Percentiles rank a stretch among this genome's conserved stretches.
These are phyloP conservation scores for Salvia sclarea DNA, from an alignment of 305 asterid species.

Conservation along the genomic window DNA sequence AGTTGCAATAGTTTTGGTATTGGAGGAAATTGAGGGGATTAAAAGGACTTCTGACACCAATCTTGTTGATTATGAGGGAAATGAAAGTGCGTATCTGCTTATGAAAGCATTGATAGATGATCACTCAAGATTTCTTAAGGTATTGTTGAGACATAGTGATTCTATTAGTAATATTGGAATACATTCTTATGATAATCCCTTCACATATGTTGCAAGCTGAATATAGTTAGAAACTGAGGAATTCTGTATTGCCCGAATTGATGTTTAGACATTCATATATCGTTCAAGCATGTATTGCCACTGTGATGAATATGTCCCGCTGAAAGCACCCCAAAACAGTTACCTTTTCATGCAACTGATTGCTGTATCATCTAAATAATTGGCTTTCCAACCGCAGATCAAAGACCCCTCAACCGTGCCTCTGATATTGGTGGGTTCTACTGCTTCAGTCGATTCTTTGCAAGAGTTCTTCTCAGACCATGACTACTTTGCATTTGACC, in stretches of 20 bases:
- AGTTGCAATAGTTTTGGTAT: conserved; percentile 57
- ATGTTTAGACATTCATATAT: conserved; percentile 10
- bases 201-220: neutral
- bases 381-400: conserved; percentile 50
- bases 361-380: conserved; percentile 34
- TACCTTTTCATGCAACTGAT: conserved; percentile 21
- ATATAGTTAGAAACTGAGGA: neutral
- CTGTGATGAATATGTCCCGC: neutral
- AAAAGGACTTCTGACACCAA: conserved; percentile 31
- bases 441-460: conserved; percentile 51
- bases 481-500: conserved; percentile 69
- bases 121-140: conserved; percentile 52
- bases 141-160: conserved; percentile 30
- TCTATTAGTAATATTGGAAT: neutral
- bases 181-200: neutral
- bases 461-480: conserved; percentile 55
- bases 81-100: conserved; percentile 36
- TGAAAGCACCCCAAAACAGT: conserved; percentile 18
- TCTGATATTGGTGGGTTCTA: conserved; percentile 63
- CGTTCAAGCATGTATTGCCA: conserved; percentile 3
- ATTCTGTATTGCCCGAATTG: neutral
- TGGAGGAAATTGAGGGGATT: conserved; percentile 41
- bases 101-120: conserved; percentile 54
- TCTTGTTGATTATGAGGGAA: conserved; percentile 36
- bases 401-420: conserved; percentile 66